Percentiles rank a stretch among this genome's conserved stretches.
phyloP scores from a whole-genome alignment of 371 early-diverging fungal species.

The Mucor mucedo region DNA sequence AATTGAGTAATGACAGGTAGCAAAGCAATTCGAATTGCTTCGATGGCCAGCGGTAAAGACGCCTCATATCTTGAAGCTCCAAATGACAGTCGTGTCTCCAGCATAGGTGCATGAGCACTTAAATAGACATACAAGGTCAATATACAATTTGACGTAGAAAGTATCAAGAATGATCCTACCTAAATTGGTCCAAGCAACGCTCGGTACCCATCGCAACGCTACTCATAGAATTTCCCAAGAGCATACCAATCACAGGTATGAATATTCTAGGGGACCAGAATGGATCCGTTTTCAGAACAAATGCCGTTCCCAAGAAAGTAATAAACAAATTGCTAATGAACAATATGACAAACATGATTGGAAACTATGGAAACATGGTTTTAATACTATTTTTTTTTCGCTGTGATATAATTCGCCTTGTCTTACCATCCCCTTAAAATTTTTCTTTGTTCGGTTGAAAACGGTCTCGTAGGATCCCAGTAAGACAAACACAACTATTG shows the following conservation, averaged over 20 bases:
- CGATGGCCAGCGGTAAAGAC: slow-evolving; percentile 73
- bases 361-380: slow-evolving; percentile 37
- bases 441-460: slow-evolving; percentile 48
- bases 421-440: slow-evolving; percentile 47
- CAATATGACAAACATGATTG: slow-evolving; percentile 51
- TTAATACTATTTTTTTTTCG: neutral
- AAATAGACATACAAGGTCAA: neutral
- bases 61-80: slow-evolving; percentile 90
- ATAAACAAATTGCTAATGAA: slow-evolving; percentile 55
- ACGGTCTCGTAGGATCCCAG: slow-evolving; percentile 50
- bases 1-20: slow-evolving; percentile 83
- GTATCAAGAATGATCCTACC: neutral
- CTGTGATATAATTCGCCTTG: neutral
- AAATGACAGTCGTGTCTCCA: slow-evolving; percentile 76
- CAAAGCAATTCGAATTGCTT: slow-evolving; percentile 76
- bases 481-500: slow-evolving; percentile 39
- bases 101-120: slow-evolving; percentile 67
- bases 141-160: neutral
- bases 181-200: slow-evolving; percentile 57
- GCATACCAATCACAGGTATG: slow-evolving; percentile 88
- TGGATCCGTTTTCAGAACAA: slow-evolving; percentile 74
- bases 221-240: slow-evolving; percentile 85
- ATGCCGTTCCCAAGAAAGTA: slow-evolving; percentile 60
- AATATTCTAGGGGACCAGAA: slow-evolving; percentile 79
- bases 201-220: slow-evolving; percentile 81